Evolutionary conservation across 495 filamentous ascomycete species (phyloP), one percentile per base, ranked within the genome.

Genomic region (Penicillium paxilli): DNA sequence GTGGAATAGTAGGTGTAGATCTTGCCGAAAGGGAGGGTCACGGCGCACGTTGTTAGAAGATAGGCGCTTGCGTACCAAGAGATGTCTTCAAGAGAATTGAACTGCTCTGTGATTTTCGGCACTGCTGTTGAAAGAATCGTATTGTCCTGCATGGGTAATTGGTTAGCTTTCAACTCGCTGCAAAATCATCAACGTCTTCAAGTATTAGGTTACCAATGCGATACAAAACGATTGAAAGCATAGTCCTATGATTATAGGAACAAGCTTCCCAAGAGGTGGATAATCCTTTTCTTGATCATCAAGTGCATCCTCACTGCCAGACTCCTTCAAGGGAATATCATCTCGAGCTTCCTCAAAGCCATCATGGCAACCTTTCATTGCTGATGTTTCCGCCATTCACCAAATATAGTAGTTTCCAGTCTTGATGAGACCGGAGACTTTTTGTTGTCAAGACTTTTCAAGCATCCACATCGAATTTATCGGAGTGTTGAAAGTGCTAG

Each of bases 101-200:
- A 95, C 33, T 89, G 69, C 61, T 91, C 85, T 0, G 90, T 92
- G 49, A 95, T 93, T 47, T 83, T 83, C 4, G 90, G 90, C 48
- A 92, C 90, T n/a, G 90, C 90, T 0, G 90, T 93, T 6, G 87
- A 84, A 47, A 95, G 88, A 59, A 94, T 92, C 8, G 90, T 89
- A 59, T 88, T 87, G 61, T 88, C 85, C 76, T 80, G 26, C n/a
- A 47, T 11, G 1, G 7, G 9, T 49, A 37, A 60, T 40, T 10
- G 24, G 5, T 42, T 21, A 42, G 21, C n/a, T 10, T 42, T 14
- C 40, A n/a, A n/a, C n/a, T n/a, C n/a, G n/a, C n/a, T n/a, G n/a
- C n/a, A n/a, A n/a, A n/a, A 8, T 38, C 37, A 22, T 16, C 14
- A 1, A 38, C 35, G n/a, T 16, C 1, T 19, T 7, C 12, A 17